Evolutionary conservation across 176 grass and related monocot genomes (phyloP), one percentile per base, ranked within the genome.

Genomic region (Rhynchospora breviuscula): DNA sequence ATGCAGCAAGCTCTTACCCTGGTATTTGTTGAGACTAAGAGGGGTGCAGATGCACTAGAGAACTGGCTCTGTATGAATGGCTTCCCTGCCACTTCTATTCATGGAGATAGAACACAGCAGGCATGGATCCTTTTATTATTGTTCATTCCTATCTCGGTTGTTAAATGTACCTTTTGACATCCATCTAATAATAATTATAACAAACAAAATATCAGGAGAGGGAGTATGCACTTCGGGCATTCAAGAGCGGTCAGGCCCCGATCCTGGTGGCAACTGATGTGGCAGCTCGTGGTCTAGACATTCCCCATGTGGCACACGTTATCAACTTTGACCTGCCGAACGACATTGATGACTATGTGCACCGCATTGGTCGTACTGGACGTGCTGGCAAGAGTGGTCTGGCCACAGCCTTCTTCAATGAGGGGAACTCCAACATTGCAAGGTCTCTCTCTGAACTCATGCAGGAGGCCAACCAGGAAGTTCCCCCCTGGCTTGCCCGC

Each of bases 11-110:
- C 89, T 72, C 88, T 97, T 60, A 97, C 95, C 77, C 83, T 97
- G 48, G 95, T 97, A 21, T 97, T 97, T 82, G 95, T 97, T 85
- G 95, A 97, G 84, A 97, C 95, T 61, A 97, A 97, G 89, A 91
- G 90, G 60, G 92, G 95, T 10, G 95, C 95, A 85, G 95, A 97
- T 91, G 86, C 95, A 75, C 81, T 97, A 56, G 95, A 97, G 84
- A 86, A 92, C 87, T 97, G 95, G 95, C 79, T 97, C 73, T 97
- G 69, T 81, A 94, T 76, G 83, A 97, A 97, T 1, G 90, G 88
- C 5, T 97, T 97, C 59, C 95, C 95, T 84, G 95, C 95, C 77
- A 93, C 95, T 82, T 94, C 92, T 79, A 97, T 97, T 90, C 95
- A 97, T 70, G 95, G 95, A 17, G 95, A 97, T 86, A 82, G 95